Base-by-base conservation (phyloP, 768 basidiomycete genomes). In the Infundibulicybe gibba region DNA sequence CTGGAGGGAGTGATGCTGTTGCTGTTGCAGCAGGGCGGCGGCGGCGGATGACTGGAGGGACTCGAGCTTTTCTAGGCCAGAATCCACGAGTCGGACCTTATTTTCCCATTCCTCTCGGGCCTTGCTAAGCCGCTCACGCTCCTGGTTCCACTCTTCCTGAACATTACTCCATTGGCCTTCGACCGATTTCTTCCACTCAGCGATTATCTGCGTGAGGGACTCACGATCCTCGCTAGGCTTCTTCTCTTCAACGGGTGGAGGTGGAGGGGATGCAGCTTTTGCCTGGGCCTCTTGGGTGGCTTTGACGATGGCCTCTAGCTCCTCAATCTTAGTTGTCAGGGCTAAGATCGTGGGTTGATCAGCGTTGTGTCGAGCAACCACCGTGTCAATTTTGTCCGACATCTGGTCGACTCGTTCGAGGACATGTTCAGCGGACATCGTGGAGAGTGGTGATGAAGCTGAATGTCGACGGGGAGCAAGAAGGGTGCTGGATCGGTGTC, bases 81-180 rank as follows among this genome's bases (percentile, higher is more conserved):
- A 64, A 53, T 85, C 81, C n/a, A 83, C 67, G 8, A 63, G 62
- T 11, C 73, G 69, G 44, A 78, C 68, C 45, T 80, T 75, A 5
- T 49, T 65, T 64, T 94, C 94, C 85, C 88, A 94, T 54, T 94
- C 90, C 35, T 88, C 83, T 41, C 85, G 74, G 11, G 90, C 90
- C 15, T 75, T 70, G 34, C 74, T 71, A 10, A 97, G 72, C 15
- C 90, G 74, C 50, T 86, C 85, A 3, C 92, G 74, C 64, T 97
- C 94, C 32, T 78, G 71, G 2, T 75, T 75, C 92, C 92, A 97
- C 46, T 88, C 87, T 53, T 90, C 85, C 55, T 85, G 80, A 30
- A 94, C 83, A 21, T 64, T 68, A 32, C 70, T 77, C 90, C 90
- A 94, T 42, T 84, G 80, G 8, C 83, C 86, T 55, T 94, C 91